Conservation (phyloP, 108 stramenopile species). For the Epithemia pelagica region DNA sequence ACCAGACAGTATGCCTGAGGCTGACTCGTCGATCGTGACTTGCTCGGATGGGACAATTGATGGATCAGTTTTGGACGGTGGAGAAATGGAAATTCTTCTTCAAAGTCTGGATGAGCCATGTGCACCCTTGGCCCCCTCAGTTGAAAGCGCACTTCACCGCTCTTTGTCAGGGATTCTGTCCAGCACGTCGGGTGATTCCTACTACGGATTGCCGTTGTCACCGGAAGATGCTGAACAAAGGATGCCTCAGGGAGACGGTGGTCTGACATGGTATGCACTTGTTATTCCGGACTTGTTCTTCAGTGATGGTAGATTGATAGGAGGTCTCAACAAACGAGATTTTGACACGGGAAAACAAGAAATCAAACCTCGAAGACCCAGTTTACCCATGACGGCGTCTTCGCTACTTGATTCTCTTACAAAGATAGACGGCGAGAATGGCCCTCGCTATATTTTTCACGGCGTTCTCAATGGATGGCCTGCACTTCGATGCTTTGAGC, state of each 20-base stretch:
- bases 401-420: conserved; percentile 44
- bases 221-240: conserved; percentile 8
- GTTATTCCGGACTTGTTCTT: conserved; percentile 34
- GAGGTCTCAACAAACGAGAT: conserved; percentile 34
- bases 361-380: conserved; percentile 41
- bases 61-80: background rate
- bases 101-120: conserved; percentile 1
- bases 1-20: too few relatives aligned
- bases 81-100: conserved; percentile 4
- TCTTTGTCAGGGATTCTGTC: conserved; percentile 3
- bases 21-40: too few relatives aligned
- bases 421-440: conserved; percentile 28
- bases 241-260: conserved; percentile 13
- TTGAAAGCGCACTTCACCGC: background rate
- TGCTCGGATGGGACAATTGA: background rate
- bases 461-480: conserved; percentile 69
- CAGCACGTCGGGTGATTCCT: background rate
- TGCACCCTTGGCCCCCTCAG: background rate
- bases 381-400: conserved; percentile 30
- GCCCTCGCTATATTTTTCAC: conserved; percentile 48
- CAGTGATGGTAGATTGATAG: conserved; percentile 19
- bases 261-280: conserved; percentile 28
- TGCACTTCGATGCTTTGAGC: conserved; percentile 36
- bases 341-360: conserved; percentile 28
- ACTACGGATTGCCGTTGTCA: conserved; percentile 13